Conservation (phyloP, 176 grass and related monocot species). For the Oryza brachyantha region DNA sequence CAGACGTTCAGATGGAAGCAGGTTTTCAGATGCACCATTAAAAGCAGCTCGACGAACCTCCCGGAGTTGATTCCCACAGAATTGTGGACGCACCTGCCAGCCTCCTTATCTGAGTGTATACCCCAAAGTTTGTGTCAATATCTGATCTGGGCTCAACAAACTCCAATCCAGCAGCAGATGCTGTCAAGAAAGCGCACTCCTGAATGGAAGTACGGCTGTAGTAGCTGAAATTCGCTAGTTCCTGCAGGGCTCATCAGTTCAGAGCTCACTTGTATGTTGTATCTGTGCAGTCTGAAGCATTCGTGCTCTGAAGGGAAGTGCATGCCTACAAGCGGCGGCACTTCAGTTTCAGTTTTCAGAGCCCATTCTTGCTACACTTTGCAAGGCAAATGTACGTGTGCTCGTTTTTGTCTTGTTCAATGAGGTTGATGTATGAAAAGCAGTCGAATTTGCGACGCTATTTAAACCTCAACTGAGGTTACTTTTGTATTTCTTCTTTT, state of each 20-base stretch:
- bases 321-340: not conserved
- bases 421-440: not conserved
- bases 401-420: conserved; percentile 27
- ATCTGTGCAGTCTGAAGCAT: conserved; percentile 12
- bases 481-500: conserved; percentile 4
- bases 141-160: not conserved
- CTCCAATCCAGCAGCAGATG: not conserved
- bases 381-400: conserved; percentile 26
- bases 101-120: conserved; percentile 22
- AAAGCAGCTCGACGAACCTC: conserved; percentile 7
- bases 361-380: conserved; percentile 7
- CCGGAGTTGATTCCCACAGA: conserved; percentile 4
- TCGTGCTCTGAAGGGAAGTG: not conserved
- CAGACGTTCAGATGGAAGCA: conserved; percentile 12
- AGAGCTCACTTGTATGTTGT: conserved; percentile 1
- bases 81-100: conserved; percentile 1
- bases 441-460: not conserved
- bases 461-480: not conserved
- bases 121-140: conserved; percentile 14
- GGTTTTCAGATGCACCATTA: not conserved
- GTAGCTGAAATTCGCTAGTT: not conserved
- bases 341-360: not conserved
- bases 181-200: not conserved
- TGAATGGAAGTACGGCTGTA: not conserved
- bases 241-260: not conserved